Evolutionary conservation across 1,139 yeast species (phyloP).

Genomic region (Kodamaea sp.): DNA sequence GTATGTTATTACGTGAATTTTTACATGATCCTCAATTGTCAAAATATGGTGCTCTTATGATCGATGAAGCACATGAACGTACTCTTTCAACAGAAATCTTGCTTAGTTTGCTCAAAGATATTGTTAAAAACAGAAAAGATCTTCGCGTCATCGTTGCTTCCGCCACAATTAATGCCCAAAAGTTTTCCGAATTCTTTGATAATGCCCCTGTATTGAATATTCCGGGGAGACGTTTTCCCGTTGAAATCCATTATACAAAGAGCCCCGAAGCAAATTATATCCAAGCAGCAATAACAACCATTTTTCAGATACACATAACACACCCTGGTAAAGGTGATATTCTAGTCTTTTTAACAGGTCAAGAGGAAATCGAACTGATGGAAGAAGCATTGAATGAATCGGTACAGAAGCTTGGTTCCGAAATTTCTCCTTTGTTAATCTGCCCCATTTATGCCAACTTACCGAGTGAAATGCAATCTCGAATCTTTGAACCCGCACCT

Average conservation of each 20-base stretch:
- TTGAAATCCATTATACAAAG: slow-evolving; percentile 78
- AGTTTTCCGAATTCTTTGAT: slow-evolving; percentile 75
- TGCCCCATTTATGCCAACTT: slow-evolving; percentile 92
- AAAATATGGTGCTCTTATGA: slow-evolving; percentile 76
- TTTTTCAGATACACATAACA: slow-evolving; percentile 76
- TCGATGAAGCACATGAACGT: slow-evolving; percentile 97
- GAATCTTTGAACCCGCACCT: slow-evolving; percentile 88
- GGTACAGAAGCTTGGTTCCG: slow-evolving; percentile 56
- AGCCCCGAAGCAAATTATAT: slow-evolving; percentile 88
- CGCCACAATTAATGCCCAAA: slow-evolving; percentile 89
- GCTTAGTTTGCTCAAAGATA: slow-evolving; percentile 74
- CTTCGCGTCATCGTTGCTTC: slow-evolving; percentile 78
- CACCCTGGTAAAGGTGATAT: slow-evolving; percentile 70
- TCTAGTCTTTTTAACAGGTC: slow-evolving; percentile 82
- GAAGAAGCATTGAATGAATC: slow-evolving; percentile 71
- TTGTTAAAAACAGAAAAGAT: slow-evolving; percentile 60
- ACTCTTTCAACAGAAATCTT: slow-evolving; percentile 91
- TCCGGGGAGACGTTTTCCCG: slow-evolving; percentile 90
- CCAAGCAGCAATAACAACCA: slow-evolving; percentile 82
- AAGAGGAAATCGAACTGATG: slow-evolving; percentile 86
- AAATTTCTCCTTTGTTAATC: slow-evolving; percentile 61
- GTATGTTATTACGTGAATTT: slow-evolving; percentile 86
- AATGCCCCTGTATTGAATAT: slow-evolving; percentile 81
- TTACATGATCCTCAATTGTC: slow-evolving; percentile 68
- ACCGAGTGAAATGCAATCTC: slow-evolving; percentile 78